Conservation (phyloP, 2,329 filamentous ascomycete genomes). For the Sporothrix mexicana region DNA sequence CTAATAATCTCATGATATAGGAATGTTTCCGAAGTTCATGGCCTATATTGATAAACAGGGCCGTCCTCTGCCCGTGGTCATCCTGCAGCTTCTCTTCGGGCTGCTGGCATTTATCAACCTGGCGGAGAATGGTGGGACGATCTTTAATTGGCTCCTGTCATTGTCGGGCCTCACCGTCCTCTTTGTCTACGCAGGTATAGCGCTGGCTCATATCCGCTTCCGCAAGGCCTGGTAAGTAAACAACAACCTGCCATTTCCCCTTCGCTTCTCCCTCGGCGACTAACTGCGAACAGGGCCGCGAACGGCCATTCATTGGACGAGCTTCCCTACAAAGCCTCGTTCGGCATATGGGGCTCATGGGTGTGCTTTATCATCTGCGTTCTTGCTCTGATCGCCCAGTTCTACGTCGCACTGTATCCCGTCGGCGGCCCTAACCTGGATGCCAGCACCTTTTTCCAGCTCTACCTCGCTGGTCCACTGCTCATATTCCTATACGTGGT, state of each 20-base stretch:
- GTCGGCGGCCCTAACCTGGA: constrained; percentile 44
- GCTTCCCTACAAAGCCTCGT: constrained; percentile 54
- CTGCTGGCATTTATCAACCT: constrained; percentile 63
- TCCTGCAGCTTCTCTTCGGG: constrained; percentile 59
- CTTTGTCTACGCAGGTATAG: constrained; percentile 76
- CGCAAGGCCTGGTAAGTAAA: constrained; percentile 63
- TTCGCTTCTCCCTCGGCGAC: neutral
- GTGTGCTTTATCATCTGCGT: constrained; percentile 63
- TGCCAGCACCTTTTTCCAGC: constrained; percentile 62
- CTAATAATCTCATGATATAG: neutral
- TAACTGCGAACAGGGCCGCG: no score
- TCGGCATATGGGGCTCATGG: constrained; percentile 71
- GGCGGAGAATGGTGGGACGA: constrained; percentile 49
- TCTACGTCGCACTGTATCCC: constrained; percentile 69
- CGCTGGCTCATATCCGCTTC: constrained; percentile 69
- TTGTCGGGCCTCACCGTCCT: constrained; percentile 75
- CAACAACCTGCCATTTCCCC: constrained; percentile 42
- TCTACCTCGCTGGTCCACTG: constrained; percentile 62
- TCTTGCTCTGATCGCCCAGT: constrained; percentile 65
- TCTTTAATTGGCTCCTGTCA: constrained; percentile 71
- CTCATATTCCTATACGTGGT: constrained; percentile 63
- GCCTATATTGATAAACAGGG: constrained; percentile 66
- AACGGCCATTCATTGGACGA: constrained; percentile 58
- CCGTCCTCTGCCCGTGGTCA: constrained; percentile 61
- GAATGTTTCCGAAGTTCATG: constrained; percentile 62